These are phyloP conservation scores for Fusarium pseudonygamai DNA, from an alignment of 2,329 filamentous ascomycete species.

Conservation along the genomic window DNA sequence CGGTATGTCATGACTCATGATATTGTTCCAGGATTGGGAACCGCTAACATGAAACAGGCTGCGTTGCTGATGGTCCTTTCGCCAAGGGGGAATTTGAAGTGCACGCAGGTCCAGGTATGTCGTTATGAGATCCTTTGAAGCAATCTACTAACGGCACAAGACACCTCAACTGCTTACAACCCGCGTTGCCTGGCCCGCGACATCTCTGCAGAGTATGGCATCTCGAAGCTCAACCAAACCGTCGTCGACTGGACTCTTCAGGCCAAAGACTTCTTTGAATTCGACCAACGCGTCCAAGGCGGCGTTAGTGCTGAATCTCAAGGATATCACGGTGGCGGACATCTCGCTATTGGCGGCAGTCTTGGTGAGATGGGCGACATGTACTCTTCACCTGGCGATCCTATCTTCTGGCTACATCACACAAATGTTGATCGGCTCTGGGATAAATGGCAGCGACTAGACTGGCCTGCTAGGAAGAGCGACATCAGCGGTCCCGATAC, in stretches of 20 bases:
- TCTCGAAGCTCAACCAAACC: not conserved
- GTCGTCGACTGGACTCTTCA: not conserved
- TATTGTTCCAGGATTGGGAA: rapidly evolving
- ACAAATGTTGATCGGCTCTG: not conserved
- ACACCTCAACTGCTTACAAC: not conserved
- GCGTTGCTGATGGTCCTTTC: not conserved
- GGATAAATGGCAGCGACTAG: not conserved
- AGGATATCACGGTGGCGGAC: not conserved
- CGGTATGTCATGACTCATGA: rapidly evolving
- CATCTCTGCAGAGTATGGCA: not conserved
- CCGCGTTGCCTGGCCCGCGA: not conserved
- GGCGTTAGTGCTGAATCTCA: not conserved
- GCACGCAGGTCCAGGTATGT: not conserved
- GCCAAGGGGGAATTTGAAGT: rapidly evolving
- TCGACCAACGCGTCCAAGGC: not conserved
- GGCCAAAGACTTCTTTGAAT: not conserved
- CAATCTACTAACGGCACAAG: not conserved
- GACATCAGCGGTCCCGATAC: not conserved
- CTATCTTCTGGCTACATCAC: not conserved
- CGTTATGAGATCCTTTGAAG: rapidly evolving
- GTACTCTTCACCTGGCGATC: not conserved
- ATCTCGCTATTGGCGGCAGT: not conserved
- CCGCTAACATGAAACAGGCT: rapidly evolving
- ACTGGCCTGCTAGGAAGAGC: not conserved
- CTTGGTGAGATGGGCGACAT: not conserved